Evolutionary conservation across 1,139 yeast species (phyloP), one percentile per base, ranked within the genome.

Genomic region (Entelexis paramagnoliae): DNA sequence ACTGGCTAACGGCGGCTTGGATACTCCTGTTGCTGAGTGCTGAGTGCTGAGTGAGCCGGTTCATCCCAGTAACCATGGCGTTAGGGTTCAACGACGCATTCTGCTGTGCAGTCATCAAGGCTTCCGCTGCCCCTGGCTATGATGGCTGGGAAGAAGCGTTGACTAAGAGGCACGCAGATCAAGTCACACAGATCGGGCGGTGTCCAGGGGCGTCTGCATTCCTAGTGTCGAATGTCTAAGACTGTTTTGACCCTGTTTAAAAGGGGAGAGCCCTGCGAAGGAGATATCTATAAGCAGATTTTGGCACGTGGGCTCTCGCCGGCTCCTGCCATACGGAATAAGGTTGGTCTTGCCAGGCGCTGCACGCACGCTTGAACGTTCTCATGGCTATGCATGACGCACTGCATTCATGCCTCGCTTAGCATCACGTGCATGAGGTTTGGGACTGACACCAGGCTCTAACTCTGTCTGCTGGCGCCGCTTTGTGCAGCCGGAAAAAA

Each of bases 1-100:
- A 17, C 20, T 35, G n/a, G 39, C 26, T 35, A 35, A 35, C 26
- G 22, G 39, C 39, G 41, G 17, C 28, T 22, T n/a, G n/a, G 28
- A 22, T 38, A 17, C 29, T 22, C 41, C 33, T 17, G 45, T 28
- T 41, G 45, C 34, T 28, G 29, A 28, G 26, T 41, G 45, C 34
- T 28, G 29, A 28, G 26, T 41, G 45, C 45, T 41, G 45, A 41
- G 45, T 41, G 45, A 41, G 29, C 45, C 45, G 35, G 34, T 6
- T 17, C 20, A 29, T 29, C 34, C 45, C 34, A 28, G 45, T 22
- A 29, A 9, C 6, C 35, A 28, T 11, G 45, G 34, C 11, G 24
- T 29, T 41, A 41, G 45, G 45, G 45, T 41, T 41, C 35, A 22
- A 19, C 35, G 45, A 41, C 24, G 20, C 39, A 35, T 17, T 35